phyloP scores from a whole-genome alignment of 2,329 filamentous ascomycete genomes.

The Aspergillus novoparasiticus region DNA sequence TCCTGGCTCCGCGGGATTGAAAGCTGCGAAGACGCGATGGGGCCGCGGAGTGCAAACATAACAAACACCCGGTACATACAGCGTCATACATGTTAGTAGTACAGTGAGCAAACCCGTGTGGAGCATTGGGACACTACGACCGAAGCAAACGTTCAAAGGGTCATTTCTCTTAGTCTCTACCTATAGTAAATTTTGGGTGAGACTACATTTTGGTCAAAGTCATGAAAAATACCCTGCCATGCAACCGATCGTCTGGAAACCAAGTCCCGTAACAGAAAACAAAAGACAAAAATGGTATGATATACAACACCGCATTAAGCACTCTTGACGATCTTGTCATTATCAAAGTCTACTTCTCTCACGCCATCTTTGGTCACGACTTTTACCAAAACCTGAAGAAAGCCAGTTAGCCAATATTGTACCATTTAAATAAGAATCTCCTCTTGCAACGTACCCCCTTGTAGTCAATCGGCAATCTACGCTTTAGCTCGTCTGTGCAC shows the following conservation, averaged over 20 bases:
- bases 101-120: not conserved
- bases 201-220: constrained; percentile 20
- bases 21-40: constrained; percentile 23
- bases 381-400: constrained; percentile 67
- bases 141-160: constrained; percentile 1
- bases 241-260: constrained; percentile 27
- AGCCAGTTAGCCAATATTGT: constrained; percentile 15
- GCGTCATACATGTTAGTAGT: constrained; percentile 10
- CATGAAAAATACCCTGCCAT: constrained; percentile 23
- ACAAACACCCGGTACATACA: constrained; percentile 25
- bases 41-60: constrained; percentile 28
- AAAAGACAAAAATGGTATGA: constrained; percentile 33
- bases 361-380: constrained; percentile 94
- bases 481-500: constrained; percentile 97
- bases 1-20: constrained; percentile 22
- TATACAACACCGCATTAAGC: constrained; percentile 45
- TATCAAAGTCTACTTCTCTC: constrained; percentile 79
- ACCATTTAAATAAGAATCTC: constrained; percentile 2
- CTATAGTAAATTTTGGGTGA: constrained; percentile 8
- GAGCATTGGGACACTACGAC: not conserved
- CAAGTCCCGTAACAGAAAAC: constrained; percentile 30
- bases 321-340: constrained; percentile 63
- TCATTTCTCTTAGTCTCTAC: constrained; percentile 24
- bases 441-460: constrained; percentile 71
- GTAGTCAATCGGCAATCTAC: constrained; percentile 96